Evolutionary conservation across 768 basidiomycete species (phyloP), one percentile per base, ranked within the genome.

Genomic region (Collybiopsis luxurians): DNA sequence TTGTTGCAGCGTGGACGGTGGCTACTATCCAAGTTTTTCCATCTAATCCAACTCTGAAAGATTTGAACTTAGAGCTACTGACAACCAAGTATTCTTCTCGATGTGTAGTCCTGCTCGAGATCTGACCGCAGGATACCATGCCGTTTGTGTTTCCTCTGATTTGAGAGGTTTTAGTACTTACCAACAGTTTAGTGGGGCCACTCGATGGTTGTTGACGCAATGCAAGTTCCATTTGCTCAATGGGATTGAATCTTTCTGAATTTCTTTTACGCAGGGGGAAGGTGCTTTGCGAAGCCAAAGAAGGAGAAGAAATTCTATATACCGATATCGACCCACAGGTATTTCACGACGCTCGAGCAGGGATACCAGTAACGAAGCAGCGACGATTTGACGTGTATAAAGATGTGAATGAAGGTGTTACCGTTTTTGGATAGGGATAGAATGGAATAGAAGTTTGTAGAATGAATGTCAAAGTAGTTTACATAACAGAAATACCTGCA

Each of bases 141-240:
- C 96, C 56, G 90, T 92, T 62, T 74, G 28, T 10, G 44, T 50
- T 31, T 30, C 9, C 53, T 15, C 31, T 26, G n/a, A 19, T 19
- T 31, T n/a, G 3, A 43, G 15, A 17, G 10, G 23, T 38, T 12
- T 38, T 30, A 36, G 15, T 56, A n/a, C n/a, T n/a, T n/a, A n/a
- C n/a, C n/a, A n/a, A n/a, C n/a, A n/a, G n/a, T n/a, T n/a, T n/a
- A 93, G 92, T 94, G 90, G 84, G 92, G 94, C 3, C 94, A 96
- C 68, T 89, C 90, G 1, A 87, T 90, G 84, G 79, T 94, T 11
- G 86, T 95, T n/a, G 90, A 93, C 71, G 93, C 95, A 9, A 85
- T 87, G 90, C 93, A 69, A 70, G 87, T 76, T 21, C 36, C 12
- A 5, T 31, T 3, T 23, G 36, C 2, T 43, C 26, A 44, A 39